Evolutionary conservation across 225 moss, liverwort and hornwort species (phyloP).

Genomic region (Asterella californica): DNA sequence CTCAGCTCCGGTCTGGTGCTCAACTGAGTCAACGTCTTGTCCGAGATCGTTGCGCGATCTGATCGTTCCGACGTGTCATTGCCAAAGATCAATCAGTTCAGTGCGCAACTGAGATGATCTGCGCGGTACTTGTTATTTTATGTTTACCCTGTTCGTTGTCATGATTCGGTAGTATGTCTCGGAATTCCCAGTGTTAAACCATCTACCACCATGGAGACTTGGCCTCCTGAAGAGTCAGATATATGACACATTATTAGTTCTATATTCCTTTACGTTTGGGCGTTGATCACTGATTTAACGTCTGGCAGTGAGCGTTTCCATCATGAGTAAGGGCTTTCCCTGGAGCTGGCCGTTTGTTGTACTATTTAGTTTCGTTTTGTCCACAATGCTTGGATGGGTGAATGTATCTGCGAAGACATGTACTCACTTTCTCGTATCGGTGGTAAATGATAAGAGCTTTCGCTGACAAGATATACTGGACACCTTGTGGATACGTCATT

Average conservation of each 20-base stretch:
- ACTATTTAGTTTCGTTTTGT: not conserved
- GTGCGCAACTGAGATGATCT: not conserved
- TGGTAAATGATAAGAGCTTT: not conserved
- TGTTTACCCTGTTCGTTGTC: not conserved
- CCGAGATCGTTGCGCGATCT: not conserved
- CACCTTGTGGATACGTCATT: too few species aligned
- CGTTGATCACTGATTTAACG: too few species aligned
- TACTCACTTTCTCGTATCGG: too few species aligned
- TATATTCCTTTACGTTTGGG: too few species aligned
- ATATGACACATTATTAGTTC: not conserved
- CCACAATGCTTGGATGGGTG: not conserved
- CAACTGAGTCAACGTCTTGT: not conserved
- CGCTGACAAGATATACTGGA: not conserved
- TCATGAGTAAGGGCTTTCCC: not conserved
- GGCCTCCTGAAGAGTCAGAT: too few species aligned
- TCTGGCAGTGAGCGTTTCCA: not conserved
- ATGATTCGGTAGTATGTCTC: not conserved
- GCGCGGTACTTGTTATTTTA: not conserved
- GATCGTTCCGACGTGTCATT: not conserved
- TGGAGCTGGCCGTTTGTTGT: not conserved
- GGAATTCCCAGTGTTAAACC: not conserved
- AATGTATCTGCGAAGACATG: not conserved
- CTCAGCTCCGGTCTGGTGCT: not conserved
- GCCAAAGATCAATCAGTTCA: not conserved
- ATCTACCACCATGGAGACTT: not conserved